Percentiles rank a stretch among this genome's conserved stretches.
Evolutionary conservation across 768 basidiomycete species (phyloP).

Genomic region (Hortiboletus campestris): DNA sequence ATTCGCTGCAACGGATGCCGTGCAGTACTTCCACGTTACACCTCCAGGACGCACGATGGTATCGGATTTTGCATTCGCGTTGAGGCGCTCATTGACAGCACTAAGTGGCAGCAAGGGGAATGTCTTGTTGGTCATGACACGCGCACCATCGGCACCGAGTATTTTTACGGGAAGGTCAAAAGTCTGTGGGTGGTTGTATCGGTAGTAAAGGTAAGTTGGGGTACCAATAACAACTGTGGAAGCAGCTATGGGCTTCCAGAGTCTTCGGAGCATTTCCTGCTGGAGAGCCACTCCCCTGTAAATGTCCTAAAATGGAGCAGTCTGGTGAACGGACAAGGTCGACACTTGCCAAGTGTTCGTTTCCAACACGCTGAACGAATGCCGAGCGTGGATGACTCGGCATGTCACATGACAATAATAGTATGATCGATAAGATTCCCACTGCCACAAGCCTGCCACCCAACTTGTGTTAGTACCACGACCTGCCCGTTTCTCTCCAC

Average conservation of each 20-base stretch:
- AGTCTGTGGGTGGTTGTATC: constrained; percentile 43
- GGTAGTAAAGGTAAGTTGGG: constrained; percentile 61
- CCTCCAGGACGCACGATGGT: constrained; percentile 50
- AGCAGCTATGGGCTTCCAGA: constrained; percentile 67
- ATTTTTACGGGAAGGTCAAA: constrained; percentile 61
- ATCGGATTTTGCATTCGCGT: constrained; percentile 48
- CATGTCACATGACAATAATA: constrained; percentile 21
- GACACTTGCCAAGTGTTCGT: neutral
- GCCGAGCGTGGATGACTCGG: neutral
- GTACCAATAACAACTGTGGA: constrained; percentile 51
- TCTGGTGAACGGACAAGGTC: neutral
- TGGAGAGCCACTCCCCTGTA: neutral
- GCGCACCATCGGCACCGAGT: constrained; percentile 56
- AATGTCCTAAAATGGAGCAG: neutral
- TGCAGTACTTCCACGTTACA: constrained; percentile 71
- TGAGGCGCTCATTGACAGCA: constrained; percentile 56
- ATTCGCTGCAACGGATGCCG: constrained; percentile 80
- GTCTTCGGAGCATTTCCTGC: constrained; percentile 54
- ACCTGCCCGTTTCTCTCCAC: constrained; percentile 17
- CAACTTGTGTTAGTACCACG: constrained; percentile 28
- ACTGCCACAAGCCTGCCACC: constrained; percentile 12
- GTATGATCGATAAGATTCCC: constrained; percentile 27
- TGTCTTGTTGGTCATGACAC: constrained; percentile 49
- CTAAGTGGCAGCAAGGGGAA: constrained; percentile 56
- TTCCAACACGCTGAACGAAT: neutral